Evolutionary conservation across 2,329 filamentous ascomycete genomes (phyloP).

Genomic region (Scopulariopsis brevicaulis): DNA sequence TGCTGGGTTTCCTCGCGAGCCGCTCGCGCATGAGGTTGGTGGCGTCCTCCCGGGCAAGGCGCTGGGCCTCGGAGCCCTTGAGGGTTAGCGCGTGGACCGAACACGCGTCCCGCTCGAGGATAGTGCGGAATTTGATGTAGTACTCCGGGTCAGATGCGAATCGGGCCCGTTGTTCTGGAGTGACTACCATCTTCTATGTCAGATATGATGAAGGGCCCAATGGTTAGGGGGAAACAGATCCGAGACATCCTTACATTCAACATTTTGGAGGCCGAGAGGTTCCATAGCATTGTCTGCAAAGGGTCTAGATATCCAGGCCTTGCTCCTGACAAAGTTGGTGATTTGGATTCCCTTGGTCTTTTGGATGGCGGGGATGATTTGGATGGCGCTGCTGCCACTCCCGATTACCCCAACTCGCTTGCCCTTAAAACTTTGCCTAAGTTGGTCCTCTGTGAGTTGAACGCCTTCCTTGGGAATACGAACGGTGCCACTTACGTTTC

Average conservation of each 20-base stretch:
- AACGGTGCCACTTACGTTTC: conserved; percentile 14
- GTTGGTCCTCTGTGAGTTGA: too few species aligned
- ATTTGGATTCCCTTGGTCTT: conserved; percentile 26
- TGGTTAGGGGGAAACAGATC: neutral
- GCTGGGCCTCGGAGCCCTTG: conserved; percentile 13
- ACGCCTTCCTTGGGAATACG: too few species aligned
- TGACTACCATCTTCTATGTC: too few species aligned
- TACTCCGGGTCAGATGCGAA: conserved; percentile 22
- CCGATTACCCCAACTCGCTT: conserved; percentile 39
- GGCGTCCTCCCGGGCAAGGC: too few species aligned
- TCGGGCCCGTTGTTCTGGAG: conserved; percentile 11
- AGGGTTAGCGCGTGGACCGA: conserved; percentile 27
- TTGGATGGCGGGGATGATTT: conserved; percentile 38
- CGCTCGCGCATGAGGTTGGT: neutral
- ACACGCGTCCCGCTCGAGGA: conserved; percentile 29
- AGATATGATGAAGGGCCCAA: too few species aligned
- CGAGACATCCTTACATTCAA: neutral
- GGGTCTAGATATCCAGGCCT: conserved; percentile 35
- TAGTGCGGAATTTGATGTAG: conserved; percentile 28
- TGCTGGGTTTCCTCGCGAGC: neutral
- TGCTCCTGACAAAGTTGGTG: conserved; percentile 34
- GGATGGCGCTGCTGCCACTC: conserved; percentile 39
- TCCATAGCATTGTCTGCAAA: conserved; percentile 33
- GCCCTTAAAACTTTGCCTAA: conserved; percentile 18
- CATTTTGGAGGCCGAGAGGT: conserved; percentile 25